Conservation (phyloP, 1,139 yeast species). For the Candida neerlandica region DNA sequence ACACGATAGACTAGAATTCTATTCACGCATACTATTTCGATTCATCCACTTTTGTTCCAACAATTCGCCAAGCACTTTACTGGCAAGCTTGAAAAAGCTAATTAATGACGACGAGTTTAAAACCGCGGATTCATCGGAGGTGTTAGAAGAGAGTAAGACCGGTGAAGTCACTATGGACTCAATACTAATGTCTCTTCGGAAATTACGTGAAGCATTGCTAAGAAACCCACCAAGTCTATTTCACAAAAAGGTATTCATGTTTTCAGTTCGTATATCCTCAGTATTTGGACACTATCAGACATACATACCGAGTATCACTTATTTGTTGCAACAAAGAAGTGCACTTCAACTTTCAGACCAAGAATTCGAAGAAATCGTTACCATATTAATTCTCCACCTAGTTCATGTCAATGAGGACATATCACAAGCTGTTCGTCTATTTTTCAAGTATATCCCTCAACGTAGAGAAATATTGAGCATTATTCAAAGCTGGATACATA, state of each 20-base stretch:
- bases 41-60: slow-evolving; percentile 32
- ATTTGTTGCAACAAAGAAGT: slow-evolving; percentile 29
- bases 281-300: slow-evolving; percentile 57
- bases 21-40: slow-evolving; percentile 33
- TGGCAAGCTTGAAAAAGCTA: slow-evolving; percentile 19
- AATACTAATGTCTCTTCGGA: slow-evolving; percentile 37
- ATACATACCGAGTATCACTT: slow-evolving; percentile 54
- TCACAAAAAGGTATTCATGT: slow-evolving; percentile 49
- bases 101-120: slow-evolving; percentile 13
- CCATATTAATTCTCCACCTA: slow-evolving; percentile 48
- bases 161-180: slow-evolving; percentile 23
- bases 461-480: slow-evolving; percentile 25
- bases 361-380: slow-evolving; percentile 44
- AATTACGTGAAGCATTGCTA: slow-evolving; percentile 59
- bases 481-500: slow-evolving; percentile 37
- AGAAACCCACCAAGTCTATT: slow-evolving; percentile 39
- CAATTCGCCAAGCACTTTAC: slow-evolving; percentile 22
- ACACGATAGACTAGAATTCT: slow-evolving; percentile 40
- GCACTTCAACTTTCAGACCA: slow-evolving; percentile 11
- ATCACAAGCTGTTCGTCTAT: slow-evolving; percentile 35
- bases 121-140: slow-evolving; percentile 6
- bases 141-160: neutral
- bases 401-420: slow-evolving; percentile 47
- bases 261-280: slow-evolving; percentile 50
- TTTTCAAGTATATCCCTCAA: slow-evolving; percentile 30